Evolutionary conservation across 305 asterid genomes (phyloP), one percentile per base, ranked within the genome.

Genomic region (Fraxinus paxiana): DNA sequence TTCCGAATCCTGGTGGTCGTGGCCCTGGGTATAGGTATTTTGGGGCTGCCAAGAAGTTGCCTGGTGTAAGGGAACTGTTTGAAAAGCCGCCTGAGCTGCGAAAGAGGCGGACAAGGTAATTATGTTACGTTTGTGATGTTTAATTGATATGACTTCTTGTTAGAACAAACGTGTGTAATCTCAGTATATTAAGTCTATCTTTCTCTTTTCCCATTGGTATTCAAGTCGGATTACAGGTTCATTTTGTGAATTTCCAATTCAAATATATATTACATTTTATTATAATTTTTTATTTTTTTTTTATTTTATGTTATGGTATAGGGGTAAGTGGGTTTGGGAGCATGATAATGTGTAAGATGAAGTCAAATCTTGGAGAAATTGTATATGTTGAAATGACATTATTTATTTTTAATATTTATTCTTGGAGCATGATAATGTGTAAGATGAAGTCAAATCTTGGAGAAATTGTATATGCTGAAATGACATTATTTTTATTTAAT

Each of bases 11-110:
- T 0, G 95, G 97, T 2, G 99, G 98, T 0, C 91, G 99, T 74
- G 99, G 97, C 2, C 97, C 97, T 2, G 98, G 98, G 15, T 96
- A 96, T 81, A 86, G 99, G 87, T 96, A 96, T 81, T 96, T 96
- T 84, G 99, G 99, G 7, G 99, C 98, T 6, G 98, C 98, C 5
- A 96, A 94, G 93, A 94, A 94, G 93, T 83, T 96, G 87, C 99
- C 99, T 54, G 99, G 98, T 69, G 99, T 96, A 46, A 89, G 78
- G 83, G 98, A 96, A 89, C 72, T 96, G 92, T 96, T 96, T 70
- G 97, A 92, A 85, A 96, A 96, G 89, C 98, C 97, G 22, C 98
- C 98, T 0, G 98, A 94, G 87, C 77, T 96, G 89, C 88, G 99
- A 26, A 96, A 96, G 82, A 82, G 98, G 87, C 90, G 98, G 76